Conservation (phyloP, 257 asterid species). For the Hygrophila difformis region DNA sequence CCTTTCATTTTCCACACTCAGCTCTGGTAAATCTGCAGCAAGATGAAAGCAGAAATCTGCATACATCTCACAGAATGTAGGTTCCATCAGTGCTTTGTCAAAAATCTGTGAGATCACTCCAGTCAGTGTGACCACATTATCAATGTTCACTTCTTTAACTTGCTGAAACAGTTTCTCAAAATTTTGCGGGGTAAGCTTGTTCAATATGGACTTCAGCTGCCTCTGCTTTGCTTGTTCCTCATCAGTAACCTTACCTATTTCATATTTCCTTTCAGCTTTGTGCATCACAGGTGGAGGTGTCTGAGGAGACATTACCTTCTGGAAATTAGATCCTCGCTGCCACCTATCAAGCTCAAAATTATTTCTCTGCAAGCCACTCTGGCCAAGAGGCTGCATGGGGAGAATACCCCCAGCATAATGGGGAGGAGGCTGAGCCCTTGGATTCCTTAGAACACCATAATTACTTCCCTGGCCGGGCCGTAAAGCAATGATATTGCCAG, state of each 20-base stretch:
- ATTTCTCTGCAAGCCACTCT: slow-evolving; percentile 49
- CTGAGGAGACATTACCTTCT: slow-evolving; percentile 71
- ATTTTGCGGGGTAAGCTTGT: slow-evolving; percentile 97
- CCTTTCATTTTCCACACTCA: slow-evolving; percentile 56
- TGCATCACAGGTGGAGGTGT: slow-evolving; percentile 62
- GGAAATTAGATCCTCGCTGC: slow-evolving; percentile 70
- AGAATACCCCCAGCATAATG: slow-evolving; percentile 48
- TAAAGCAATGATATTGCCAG: slow-evolving; percentile 25
- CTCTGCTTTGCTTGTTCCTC: slow-evolving; percentile 92
- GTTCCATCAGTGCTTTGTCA: slow-evolving; percentile 92
- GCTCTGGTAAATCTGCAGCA: slow-evolving; percentile 66
- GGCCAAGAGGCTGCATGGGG: slow-evolving; percentile 61
- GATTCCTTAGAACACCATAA: slow-evolving; percentile 52
- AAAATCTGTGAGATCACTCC: slow-evolving; percentile 95
- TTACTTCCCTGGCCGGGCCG: slow-evolving; percentile 47
- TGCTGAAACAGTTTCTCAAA: slow-evolving; percentile 80
- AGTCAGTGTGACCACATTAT: slow-evolving; percentile 50
- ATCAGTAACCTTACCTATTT: slow-evolving; percentile 70
- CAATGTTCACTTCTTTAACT: slow-evolving; percentile 81
- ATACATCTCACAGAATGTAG: slow-evolving; percentile 98
- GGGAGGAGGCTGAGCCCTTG: slow-evolving; percentile 45
- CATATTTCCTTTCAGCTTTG: slow-evolving; percentile 80
- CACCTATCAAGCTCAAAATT: slow-evolving; percentile 78
- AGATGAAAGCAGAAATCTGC: slow-evolving; percentile 82
- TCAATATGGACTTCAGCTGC: slow-evolving; percentile 70